Conservation (phyloP, 768 basidiomycete genomes). For the Leccinum ochraceum region DNA sequence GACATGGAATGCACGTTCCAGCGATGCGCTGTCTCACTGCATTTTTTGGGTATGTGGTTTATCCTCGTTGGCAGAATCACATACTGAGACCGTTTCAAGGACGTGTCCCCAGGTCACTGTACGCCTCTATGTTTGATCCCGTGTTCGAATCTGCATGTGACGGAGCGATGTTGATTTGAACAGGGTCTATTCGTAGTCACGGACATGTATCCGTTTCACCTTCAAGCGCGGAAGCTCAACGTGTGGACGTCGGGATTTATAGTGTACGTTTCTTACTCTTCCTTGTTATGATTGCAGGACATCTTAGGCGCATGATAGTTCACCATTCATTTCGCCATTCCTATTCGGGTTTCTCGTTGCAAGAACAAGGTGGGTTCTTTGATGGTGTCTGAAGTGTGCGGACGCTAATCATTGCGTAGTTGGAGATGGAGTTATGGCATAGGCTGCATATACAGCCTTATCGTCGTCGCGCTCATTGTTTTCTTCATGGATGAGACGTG, state of each 20-base stretch:
- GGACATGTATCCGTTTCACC: slow-evolving; percentile 55
- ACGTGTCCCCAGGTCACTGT: slow-evolving; percentile 56
- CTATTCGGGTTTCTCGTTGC: slow-evolving; percentile 32
- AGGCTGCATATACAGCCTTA: slow-evolving; percentile 45
- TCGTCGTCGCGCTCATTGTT: slow-evolving; percentile 48
- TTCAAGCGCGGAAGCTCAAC: slow-evolving; percentile 52
- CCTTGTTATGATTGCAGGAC: slow-evolving; percentile 25
- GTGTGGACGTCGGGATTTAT: slow-evolving; percentile 57
- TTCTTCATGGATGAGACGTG: slow-evolving; percentile 55
- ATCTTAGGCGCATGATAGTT: slow-evolving; percentile 30
- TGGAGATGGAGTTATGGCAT: slow-evolving; percentile 58
- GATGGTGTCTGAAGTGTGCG: no score
- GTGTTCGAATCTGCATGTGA: not conserved
- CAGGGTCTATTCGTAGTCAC: slow-evolving; percentile 48
- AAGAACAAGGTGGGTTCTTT: slow-evolving; percentile 18
- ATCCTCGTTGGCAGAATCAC: not conserved
- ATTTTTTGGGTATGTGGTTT: slow-evolving; percentile 30
- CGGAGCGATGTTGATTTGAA: not conserved
- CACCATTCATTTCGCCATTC: slow-evolving; percentile 32
- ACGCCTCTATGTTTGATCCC: not conserved
- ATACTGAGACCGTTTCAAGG: slow-evolving; percentile 22
- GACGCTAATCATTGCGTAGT: slow-evolving; percentile 21
- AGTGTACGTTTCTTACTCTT: slow-evolving; percentile 42
- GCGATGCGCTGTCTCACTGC: slow-evolving; percentile 35
- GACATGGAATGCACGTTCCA: slow-evolving; percentile 4